These are phyloP conservation scores for Suhomyces atakaporum DNA, from an alignment of 1,139 yeast species.

Conservation along the genomic window DNA sequence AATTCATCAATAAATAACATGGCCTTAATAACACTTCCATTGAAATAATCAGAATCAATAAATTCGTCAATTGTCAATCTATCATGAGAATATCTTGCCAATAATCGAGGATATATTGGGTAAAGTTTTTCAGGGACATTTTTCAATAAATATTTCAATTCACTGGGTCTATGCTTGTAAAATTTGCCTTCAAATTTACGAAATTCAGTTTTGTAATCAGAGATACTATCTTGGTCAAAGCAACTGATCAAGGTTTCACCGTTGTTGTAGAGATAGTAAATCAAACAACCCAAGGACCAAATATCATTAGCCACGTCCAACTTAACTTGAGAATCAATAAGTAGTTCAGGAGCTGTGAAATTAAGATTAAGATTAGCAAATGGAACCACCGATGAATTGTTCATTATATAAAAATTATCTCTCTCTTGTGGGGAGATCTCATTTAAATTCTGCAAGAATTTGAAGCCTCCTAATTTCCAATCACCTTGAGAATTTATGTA, in stretches of 20 bases:
- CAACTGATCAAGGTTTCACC: slow-evolving; percentile 52
- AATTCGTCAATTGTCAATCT: slow-evolving; percentile 53
- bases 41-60: slow-evolving; percentile 59
- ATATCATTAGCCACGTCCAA: slow-evolving; percentile 74
- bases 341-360: slow-evolving; percentile 75
- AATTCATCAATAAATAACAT: slow-evolving; percentile 83
- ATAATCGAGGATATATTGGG: slow-evolving; percentile 35
- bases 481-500: slow-evolving; percentile 84
- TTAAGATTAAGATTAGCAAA: slow-evolving; percentile 73
- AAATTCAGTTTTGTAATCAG: slow-evolving; percentile 52
- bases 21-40: slow-evolving; percentile 81
- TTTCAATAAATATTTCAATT: slow-evolving; percentile 50
- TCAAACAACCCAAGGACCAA: slow-evolving; percentile 77
- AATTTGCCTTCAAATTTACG: slow-evolving; percentile 41
- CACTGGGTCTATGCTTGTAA: slow-evolving; percentile 46
- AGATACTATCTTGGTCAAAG: slow-evolving; percentile 47
- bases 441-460: slow-evolving; percentile 58
- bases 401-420: slow-evolving; percentile 59
- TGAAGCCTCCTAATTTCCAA: slow-evolving; percentile 87
- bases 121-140: slow-evolving; percentile 39
- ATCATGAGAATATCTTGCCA: slow-evolving; percentile 47
- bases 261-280: slow-evolving; percentile 61
- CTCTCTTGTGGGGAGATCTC: slow-evolving; percentile 50
- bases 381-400: slow-evolving; percentile 75
- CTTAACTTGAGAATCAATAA: slow-evolving; percentile 52